These are phyloP conservation scores for Macaranga tanarius DNA, from an alignment of 441 rosid genomes.

Conservation along the genomic window DNA sequence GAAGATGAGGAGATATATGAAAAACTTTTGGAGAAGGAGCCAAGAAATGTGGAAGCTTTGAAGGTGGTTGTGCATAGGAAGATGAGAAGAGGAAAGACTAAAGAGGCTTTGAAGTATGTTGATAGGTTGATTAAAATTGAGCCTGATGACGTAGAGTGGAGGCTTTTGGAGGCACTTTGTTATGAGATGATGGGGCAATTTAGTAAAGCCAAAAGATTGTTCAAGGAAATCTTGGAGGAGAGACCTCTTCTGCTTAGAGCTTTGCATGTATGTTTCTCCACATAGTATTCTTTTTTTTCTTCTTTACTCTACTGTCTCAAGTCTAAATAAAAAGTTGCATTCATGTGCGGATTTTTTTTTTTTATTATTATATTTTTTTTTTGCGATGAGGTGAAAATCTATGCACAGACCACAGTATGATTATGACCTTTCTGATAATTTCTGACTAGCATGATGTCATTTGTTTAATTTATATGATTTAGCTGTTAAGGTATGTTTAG, in stretches of 20 bases:
- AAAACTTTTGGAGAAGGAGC: constrained; percentile 64
- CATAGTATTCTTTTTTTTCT: background rate
- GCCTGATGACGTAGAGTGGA: constrained; percentile 85
- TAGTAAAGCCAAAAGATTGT: constrained; percentile 60
- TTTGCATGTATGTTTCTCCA: constrained; percentile 65
- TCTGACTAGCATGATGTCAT: background rate
- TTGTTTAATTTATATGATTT: background rate
- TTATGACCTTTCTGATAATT: background rate
- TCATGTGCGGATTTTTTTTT: too few relatives aligned
- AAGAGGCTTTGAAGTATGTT: constrained; percentile 64
- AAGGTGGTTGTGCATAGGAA: constrained; percentile 66
- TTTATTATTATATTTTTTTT: too few relatives aligned
- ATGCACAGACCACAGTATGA: background rate
- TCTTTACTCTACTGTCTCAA: background rate
- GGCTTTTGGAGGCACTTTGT: constrained; percentile 83
- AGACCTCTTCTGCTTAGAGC: constrained; percentile 82
- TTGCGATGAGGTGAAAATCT: background rate
- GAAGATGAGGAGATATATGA: constrained; percentile 59
- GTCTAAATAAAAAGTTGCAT: background rate
- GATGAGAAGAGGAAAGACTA: constrained; percentile 68
- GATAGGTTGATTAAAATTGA: constrained; percentile 59
- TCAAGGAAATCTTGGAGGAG: constrained; percentile 58
- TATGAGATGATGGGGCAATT: constrained; percentile 76
- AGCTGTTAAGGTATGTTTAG: background rate
- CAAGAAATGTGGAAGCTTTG: constrained; percentile 64